phyloP scores from a whole-genome alignment of 2,329 filamentous ascomycete genomes.

The Trichoderma sp. region DNA sequence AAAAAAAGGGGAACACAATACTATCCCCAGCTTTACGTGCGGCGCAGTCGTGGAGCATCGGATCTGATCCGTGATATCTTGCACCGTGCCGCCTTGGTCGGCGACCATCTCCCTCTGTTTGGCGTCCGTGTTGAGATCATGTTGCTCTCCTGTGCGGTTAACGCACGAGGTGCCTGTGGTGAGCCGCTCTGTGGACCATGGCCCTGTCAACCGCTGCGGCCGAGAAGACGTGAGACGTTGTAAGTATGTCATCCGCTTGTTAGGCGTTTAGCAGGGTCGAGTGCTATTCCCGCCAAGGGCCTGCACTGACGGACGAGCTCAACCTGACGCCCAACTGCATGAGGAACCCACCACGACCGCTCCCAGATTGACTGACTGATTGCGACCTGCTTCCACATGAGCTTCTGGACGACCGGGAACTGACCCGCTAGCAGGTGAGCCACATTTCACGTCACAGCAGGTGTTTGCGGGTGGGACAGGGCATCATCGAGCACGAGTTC shows the following conservation, averaged over 20 bases:
- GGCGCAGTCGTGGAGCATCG: neutral
- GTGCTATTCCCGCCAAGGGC: neutral
- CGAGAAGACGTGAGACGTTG: constrained; percentile 1
- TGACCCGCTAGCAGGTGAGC: constrained; percentile 2
- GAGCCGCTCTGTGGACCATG: constrained; percentile 7
- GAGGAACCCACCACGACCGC: neutral
- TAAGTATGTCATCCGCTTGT: neutral
- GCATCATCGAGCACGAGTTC: neutral
- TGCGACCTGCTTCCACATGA: neutral
- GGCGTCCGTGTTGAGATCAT: neutral
- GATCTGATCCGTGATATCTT: neutral
- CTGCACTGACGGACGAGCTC: constrained; percentile 6
- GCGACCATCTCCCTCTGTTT: neutral
- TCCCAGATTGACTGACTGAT: neutral
- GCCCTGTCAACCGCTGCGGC: neutral
- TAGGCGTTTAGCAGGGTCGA: constrained; percentile 2
- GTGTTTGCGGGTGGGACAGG: constrained; percentile 1
- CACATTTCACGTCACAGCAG: constrained; percentile 15
- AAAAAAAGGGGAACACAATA: neutral
- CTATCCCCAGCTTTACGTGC: neutral
- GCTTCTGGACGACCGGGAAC: neutral
- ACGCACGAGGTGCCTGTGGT: neutral
- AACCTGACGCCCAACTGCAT: constrained; percentile 14
- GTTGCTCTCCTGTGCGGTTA: neutral
- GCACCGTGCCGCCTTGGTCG: neutral